Conservation (phyloP, 768 basidiomycete species). For the Lactarius sanguifluus region DNA sequence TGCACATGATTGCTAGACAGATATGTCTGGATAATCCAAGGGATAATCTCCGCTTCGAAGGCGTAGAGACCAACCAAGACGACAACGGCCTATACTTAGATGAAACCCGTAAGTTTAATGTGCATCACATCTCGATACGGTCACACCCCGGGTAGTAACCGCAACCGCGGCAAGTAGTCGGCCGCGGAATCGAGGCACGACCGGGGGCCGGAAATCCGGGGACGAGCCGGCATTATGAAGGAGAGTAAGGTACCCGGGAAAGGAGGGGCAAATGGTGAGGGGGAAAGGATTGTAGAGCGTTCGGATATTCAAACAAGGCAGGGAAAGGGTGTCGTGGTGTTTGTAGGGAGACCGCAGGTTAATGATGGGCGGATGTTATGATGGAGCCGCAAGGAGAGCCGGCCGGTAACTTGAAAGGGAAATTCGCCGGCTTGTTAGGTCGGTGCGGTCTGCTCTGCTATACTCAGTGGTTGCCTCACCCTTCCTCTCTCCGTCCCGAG, state of each 20-base stretch:
- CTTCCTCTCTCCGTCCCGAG: slow-evolving; percentile 1
- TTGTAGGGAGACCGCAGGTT: background rate
- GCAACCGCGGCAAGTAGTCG: slow-evolving; percentile 16
- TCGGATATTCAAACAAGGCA: background rate
- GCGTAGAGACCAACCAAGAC: background rate
- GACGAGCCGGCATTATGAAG: background rate
- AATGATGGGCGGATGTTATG: background rate
- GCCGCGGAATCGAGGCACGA: slow-evolving; percentile 23
- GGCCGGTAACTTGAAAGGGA: slow-evolving; percentile 29
- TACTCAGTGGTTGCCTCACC: slow-evolving; percentile 4
- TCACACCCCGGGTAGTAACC: slow-evolving; percentile 11
- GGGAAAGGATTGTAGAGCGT: background rate
- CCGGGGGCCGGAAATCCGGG: slow-evolving; percentile 9
- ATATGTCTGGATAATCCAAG: too few relatives aligned
- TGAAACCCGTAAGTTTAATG: slow-evolving; percentile 2
- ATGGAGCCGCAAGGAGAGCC: slow-evolving; percentile 20
- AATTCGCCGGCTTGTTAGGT: slow-evolving; percentile 26
- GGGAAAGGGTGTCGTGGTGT: background rate
- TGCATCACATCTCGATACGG: slow-evolving; percentile 18
- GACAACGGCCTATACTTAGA: background rate
- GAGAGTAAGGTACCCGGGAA: background rate
- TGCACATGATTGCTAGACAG: background rate
- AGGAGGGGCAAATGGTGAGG: background rate
- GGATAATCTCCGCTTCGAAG: background rate
- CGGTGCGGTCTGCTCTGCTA: slow-evolving; percentile 2